Conservation (phyloP, 2,329 filamentous ascomycete genomes). For the Aspergillus sp. region DNA sequence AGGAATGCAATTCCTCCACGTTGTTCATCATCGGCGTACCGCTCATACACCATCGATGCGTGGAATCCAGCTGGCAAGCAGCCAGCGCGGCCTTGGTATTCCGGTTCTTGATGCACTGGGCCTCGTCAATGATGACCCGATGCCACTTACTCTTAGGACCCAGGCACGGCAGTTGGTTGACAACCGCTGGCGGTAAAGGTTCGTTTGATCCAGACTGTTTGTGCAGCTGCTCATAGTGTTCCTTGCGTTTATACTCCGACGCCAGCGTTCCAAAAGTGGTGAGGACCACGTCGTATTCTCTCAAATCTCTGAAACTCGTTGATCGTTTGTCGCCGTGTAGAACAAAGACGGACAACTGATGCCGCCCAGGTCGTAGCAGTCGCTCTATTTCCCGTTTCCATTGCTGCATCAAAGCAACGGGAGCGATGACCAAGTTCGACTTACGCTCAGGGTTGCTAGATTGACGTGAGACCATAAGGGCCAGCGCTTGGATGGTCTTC, state of each 20-base stretch:
- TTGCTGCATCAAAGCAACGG: slow-evolving; percentile 71
- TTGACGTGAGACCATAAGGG: slow-evolving; percentile 65
- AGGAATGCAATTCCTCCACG: slow-evolving; percentile 67
- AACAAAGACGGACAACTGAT: slow-evolving; percentile 59
- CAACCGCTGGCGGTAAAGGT: slow-evolving; percentile 7
- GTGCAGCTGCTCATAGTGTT: slow-evolving; percentile 46
- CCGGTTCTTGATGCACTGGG: slow-evolving; percentile 73
- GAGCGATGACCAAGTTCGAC: slow-evolving; percentile 77
- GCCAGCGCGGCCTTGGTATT: slow-evolving; percentile 56
- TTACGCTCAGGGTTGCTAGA: slow-evolving; percentile 53
- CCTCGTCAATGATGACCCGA: slow-evolving; percentile 69
- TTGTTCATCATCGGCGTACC: slow-evolving; percentile 88
- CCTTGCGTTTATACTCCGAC: slow-evolving; percentile 58
- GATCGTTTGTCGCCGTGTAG: slow-evolving; percentile 60
- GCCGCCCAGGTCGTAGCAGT: slow-evolving; percentile 53
- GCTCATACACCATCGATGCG: slow-evolving; percentile 66
- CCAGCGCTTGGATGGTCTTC: slow-evolving; percentile 75
- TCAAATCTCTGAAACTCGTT: slow-evolving; percentile 53
- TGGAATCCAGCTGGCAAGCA: slow-evolving; percentile 51
- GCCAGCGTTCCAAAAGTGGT: slow-evolving; percentile 71
- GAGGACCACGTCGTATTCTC: slow-evolving; percentile 64
- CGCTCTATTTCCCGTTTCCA: slow-evolving; percentile 74
- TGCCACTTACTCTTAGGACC: slow-evolving; percentile 57
- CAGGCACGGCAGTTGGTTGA: slow-evolving; percentile 50
- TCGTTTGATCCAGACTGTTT: slow-evolving; percentile 36